Conservation (phyloP, 768 basidiomycete genomes). For the Terana coerulea region DNA sequence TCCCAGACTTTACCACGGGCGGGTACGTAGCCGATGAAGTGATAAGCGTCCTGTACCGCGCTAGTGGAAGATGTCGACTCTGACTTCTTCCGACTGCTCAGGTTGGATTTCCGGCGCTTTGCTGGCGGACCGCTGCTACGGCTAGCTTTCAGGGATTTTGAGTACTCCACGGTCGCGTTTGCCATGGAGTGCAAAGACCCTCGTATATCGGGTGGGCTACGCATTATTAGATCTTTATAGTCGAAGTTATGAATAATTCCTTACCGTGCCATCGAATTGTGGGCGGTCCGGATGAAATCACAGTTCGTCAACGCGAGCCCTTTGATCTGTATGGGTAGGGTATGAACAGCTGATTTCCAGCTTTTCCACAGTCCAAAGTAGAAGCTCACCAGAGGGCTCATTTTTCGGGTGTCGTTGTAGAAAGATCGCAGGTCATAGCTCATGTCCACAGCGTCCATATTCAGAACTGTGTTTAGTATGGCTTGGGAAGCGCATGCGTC, state of each 20-base stretch:
- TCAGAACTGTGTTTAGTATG: slow-evolving; percentile 55
- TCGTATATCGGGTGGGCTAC: slow-evolving; percentile 55
- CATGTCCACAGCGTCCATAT: slow-evolving; percentile 49
- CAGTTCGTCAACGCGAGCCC: slow-evolving; percentile 59
- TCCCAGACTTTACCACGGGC: slow-evolving; percentile 67
- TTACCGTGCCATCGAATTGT: slow-evolving; percentile 60
- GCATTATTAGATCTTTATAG: background rate
- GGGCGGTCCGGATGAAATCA: slow-evolving; percentile 47
- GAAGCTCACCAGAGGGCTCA: slow-evolving; percentile 53
- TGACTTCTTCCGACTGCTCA: slow-evolving; percentile 18
- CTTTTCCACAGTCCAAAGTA: no score
- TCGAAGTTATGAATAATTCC: slow-evolving; percentile 6
- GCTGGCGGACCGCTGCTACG: slow-evolving; percentile 33
- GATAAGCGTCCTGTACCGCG: slow-evolving; percentile 47
- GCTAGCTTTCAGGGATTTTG: slow-evolving; percentile 33
- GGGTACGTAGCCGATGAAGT: slow-evolving; percentile 65
- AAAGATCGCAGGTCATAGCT: slow-evolving; percentile 43
- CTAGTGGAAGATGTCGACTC: slow-evolving; percentile 20
- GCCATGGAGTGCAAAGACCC: slow-evolving; percentile 46
- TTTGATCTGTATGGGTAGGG: slow-evolving; percentile 45
- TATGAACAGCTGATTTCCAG: background rate
- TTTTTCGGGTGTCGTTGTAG: slow-evolving; percentile 45
- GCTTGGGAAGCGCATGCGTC: slow-evolving; percentile 65
- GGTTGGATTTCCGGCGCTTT: slow-evolving; percentile 27
- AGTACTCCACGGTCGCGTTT: slow-evolving; percentile 39